Evolutionary conservation across 306 rosid species (phyloP).

Genomic region (Gynostemma pentaphyllum): DNA sequence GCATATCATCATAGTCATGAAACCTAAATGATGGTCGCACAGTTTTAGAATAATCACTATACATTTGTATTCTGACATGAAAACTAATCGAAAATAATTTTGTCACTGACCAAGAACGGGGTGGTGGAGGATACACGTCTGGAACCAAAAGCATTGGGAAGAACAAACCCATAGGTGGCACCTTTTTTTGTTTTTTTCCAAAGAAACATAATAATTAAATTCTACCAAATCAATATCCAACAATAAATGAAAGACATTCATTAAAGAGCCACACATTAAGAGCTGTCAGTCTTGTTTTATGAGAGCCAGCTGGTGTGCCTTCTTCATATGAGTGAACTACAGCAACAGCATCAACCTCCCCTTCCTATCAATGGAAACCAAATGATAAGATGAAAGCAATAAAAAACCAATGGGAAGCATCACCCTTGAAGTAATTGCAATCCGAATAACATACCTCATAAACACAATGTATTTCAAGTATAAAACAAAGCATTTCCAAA

Average conservation of each 20-base stretch:
- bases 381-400: constrained; percentile 5
- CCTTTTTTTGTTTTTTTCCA: constrained; percentile 25
- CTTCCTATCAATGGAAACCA: constrained; percentile 48
- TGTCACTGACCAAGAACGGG: constrained; percentile 68
- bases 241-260: constrained; percentile 11
- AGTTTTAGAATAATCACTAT: neutral
- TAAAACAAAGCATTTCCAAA: neutral
- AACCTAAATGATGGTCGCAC: constrained; percentile 37
- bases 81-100: constrained; percentile 10
- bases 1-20: constrained; percentile 79
- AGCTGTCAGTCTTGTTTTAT: constrained; percentile 71
- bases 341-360: constrained; percentile 58
- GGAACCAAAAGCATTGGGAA: constrained; percentile 82
- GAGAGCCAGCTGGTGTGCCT: constrained; percentile 59
- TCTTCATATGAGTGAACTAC: constrained; percentile 86
- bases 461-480: neutral
- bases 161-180: constrained; percentile 97
- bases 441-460: neutral
- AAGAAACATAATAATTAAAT: neutral
- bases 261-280: constrained; percentile 47
- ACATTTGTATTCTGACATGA: neutral
- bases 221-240: constrained; percentile 1
- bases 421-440: neutral
- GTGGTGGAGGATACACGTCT: constrained; percentile 88
- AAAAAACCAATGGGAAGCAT: neutral